Conservation (phyloP, 106 monocot genomes). For the Xerophyta viscosa region DNA sequence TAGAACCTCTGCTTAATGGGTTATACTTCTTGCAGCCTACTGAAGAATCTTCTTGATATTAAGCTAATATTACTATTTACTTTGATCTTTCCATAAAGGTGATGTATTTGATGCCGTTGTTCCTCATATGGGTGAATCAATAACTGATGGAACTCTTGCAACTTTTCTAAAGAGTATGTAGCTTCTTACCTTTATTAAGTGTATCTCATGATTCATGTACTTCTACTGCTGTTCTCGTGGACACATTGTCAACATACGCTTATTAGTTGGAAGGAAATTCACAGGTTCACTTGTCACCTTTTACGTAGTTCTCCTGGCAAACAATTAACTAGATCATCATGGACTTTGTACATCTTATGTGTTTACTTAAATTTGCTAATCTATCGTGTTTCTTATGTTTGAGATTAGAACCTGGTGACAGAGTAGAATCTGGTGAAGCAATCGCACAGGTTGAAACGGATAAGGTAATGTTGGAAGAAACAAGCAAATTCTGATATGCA, state of each 20-base stretch:
- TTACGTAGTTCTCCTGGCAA: neutral
- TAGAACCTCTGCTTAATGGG: neutral
- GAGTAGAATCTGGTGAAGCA: slow-evolving; percentile 71
- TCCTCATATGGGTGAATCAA: slow-evolving; percentile 96
- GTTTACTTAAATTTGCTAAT: neutral
- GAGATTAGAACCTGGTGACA: slow-evolving; percentile 83
- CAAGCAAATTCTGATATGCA: too few relatives aligned
- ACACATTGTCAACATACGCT: neutral
- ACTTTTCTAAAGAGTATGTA: slow-evolving; percentile 80
- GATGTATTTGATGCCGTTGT: slow-evolving; percentile 77
- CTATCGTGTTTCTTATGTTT: neutral
- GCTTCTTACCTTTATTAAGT: neutral
- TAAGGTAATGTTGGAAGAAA: slow-evolving; percentile 55
- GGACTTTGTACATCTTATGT: neutral
- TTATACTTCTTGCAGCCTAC: neutral
- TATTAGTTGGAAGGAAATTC: too few relatives aligned
- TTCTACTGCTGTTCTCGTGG: neutral
- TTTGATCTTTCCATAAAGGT: slow-evolving; percentile 39
- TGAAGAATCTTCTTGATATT: neutral
- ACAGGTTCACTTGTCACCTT: neutral
- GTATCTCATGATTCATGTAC: too few relatives aligned
- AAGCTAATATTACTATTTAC: neutral
- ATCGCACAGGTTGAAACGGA: slow-evolving; percentile 98
- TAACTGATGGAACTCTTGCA: slow-evolving; percentile 93
- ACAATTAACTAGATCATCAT: too few relatives aligned